Evolutionary conservation across 352 stramenopile species (phyloP), one percentile per base, ranked within the genome.

Genomic region (Phytopythium aichiense): DNA sequence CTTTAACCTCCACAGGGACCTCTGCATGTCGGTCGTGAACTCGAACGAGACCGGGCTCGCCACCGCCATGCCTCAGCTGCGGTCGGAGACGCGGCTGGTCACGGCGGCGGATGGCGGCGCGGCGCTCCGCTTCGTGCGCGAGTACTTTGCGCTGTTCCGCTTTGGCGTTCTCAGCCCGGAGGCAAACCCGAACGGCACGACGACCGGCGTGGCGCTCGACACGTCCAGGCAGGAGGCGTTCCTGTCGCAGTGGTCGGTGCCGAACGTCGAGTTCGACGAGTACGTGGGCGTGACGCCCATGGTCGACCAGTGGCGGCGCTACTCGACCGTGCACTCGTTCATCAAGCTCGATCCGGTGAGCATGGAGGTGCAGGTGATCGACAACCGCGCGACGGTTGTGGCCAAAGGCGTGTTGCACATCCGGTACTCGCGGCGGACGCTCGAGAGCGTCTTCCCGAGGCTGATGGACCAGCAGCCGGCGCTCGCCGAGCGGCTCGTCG

Each of bases 361-460:
- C 4, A 58, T 60, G 33, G 53, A 56, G 30, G 35, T 72, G 22
- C 38, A 65, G 48, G 49, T 51, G 30, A 28, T 56, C 12, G 58
- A 54, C 18, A 54, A 59, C 42, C 53, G 46, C 46, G 55, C 58
- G n/a, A 58, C 58, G 8, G 64, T 77, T 11, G 61, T 57, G 31
- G 63, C 63, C 9, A 62, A 37, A 9, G 74, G 71, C 7, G 58
- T 64, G 22, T 33, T 79, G 56, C 65, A 74, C 55, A 69, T 76
- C 40, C 66, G 65, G 28, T 79, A 78, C 64, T 69, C 72, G 11
- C 65, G 66, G 8, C 33, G 52, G 6, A 79, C 70, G 3, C 66
- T 84, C 33, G 60, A 72, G 43, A 56, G 28, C 20, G 42, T 84
- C n/a, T 84, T 78, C 58, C 74, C 74, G 31, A 68, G 77, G 30